Base-by-base conservation (phyloP, 305 asterid genomes). In the Ilex paraguariensis region DNA sequence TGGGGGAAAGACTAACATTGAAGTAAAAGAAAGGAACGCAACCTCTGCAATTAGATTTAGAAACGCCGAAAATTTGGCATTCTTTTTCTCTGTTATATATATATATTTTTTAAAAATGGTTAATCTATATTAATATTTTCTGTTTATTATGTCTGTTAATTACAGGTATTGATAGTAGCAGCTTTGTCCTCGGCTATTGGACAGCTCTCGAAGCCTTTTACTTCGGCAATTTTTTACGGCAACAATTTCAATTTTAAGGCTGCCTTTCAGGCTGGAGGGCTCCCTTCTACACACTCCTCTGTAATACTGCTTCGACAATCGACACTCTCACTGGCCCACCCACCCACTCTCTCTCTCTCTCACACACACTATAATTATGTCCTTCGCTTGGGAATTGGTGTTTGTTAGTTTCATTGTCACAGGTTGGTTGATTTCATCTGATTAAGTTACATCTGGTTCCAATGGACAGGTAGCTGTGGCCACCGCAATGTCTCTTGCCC, bases 221-320 rank as follows among this genome's bases (percentile, higher is more conserved):
- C 95, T 65, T 82, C 95, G 6, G 15, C 67, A 50, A 0, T 87
- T 33, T 71, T 92, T 0, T 74, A 75, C 64, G 84, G 95, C 13
- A 82, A 77, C 58, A 74, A 81, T 45, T 79, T 87, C 58, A 81
- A 89, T 75, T 66, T 75, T 62, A 87, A 53, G 77, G 62, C 70
- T 52, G 82, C 71, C 59, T 36, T 85, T 39, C 83, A 78, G 50
- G 72, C 97, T 73, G 98, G 97, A 66, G 97, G 98, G 8, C 82
- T 92, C 61, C 98, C 98, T 78, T 92, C 98, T 49, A 83, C 95
- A 0, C 98, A 92, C 79, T 87, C 98, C 58, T 92, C 97, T 62
- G 97, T 86, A 82, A 75, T 68, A 10, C 33, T 44, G 28, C 28
- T 21, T 21, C 28, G 28, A 21, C 28, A 21, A 21, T 21, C 28